These are phyloP conservation scores for Pythium myriotylum DNA, from an alignment of 352 stramenopile genomes.

Conservation along the genomic window DNA sequence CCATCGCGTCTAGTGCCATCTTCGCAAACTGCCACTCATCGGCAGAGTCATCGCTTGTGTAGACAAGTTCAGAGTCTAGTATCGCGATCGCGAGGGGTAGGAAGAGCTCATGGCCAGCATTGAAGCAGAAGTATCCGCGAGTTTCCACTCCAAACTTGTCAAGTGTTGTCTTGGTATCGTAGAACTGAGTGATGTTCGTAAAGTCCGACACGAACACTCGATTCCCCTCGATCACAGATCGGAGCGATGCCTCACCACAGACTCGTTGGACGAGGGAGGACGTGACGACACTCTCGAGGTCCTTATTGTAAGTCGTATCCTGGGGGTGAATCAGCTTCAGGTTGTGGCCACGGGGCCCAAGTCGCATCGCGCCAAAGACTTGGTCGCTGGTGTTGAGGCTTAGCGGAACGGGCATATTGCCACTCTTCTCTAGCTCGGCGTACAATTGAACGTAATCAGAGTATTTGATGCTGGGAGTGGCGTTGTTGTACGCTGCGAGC, in stretches of 20 bases:
- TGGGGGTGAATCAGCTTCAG: not conserved
- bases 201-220: conserved; percentile 8
- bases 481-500: not conserved
- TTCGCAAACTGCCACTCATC: conserved; percentile 15
- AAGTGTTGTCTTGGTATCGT: not conserved
- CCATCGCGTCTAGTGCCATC: conserved; percentile 12
- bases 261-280: not conserved
- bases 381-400: conserved; percentile 4
- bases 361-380: not conserved
- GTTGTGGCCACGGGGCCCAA: not conserved
- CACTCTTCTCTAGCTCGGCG: not conserved
- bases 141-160: conserved; percentile 8
- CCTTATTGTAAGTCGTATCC: not conserved
- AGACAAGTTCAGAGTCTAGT: conserved; percentile 2
- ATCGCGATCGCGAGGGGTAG: conserved; percentile 8
- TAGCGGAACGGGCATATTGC: not conserved
- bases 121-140: conserved; percentile 13
- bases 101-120: not conserved
- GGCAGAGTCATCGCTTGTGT: conserved; percentile 2
- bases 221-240: not conserved
- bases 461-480: not conserved
- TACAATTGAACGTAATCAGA: not conserved
- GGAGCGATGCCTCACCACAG: not conserved
- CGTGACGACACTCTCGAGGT: not conserved
- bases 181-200: conserved; percentile 1